These are phyloP conservation scores for Cydonia oblonga DNA, from an alignment of 331 rosid species.

Conservation along the genomic window DNA sequence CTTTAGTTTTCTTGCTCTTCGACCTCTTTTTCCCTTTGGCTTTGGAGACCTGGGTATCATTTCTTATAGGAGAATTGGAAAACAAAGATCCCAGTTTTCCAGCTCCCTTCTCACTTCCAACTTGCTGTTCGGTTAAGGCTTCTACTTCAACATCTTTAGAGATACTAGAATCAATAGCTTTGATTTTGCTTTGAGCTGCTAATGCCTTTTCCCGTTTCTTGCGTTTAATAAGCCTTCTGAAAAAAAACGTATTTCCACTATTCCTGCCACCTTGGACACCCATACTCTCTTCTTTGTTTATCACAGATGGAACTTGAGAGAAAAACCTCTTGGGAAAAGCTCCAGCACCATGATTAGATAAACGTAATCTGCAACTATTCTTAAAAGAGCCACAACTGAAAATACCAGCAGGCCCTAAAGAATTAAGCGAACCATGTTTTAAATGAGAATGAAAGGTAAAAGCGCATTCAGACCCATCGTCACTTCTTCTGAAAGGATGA, in stretches of 20 bases:
- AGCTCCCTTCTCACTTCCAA: conserved; percentile 17
- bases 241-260: conserved; percentile 1
- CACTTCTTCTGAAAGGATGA: conserved; percentile 8
- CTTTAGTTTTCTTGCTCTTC: conserved; percentile 38
- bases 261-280: conserved; percentile 7
- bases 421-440: conserved; percentile 8
- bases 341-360: conserved; percentile 17
- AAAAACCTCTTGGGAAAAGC: conserved; percentile 33
- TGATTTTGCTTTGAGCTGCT: conserved; percentile 19
- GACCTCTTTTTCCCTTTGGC: conserved; percentile 26
- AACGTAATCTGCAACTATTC: conserved; percentile 10
- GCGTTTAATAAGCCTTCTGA: conserved; percentile 1
- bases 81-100: not conserved
- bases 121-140: conserved; percentile 16
- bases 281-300: conserved; percentile 9
- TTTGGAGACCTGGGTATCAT: conserved; percentile 22
- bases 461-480: conserved; percentile 13
- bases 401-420: conserved; percentile 15
- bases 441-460: not conserved
- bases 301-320: conserved; percentile 20
- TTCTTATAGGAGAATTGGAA: conserved; percentile 9
- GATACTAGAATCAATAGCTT: conserved; percentile 7
- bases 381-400: conserved; percentile 12
- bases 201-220: conserved; percentile 29
- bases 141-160: conserved; percentile 16